A percentile compares a stretch with the other conserved stretches of the same genome.
These are phyloP conservation scores for Phytophthora tubulina DNA, from an alignment of 352 stramenopile genomes.

Conservation along the genomic window DNA sequence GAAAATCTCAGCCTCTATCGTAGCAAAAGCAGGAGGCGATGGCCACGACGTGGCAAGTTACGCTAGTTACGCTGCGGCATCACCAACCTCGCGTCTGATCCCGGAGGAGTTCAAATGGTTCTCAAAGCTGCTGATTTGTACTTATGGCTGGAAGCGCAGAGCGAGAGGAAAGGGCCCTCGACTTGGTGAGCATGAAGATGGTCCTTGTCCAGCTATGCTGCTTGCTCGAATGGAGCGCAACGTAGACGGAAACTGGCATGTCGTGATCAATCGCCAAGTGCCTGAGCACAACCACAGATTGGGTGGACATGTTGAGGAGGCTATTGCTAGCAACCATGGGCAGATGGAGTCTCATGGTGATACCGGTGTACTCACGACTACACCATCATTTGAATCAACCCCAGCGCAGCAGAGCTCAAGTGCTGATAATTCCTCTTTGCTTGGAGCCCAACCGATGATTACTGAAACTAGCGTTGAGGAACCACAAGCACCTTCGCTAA, in stretches of 20 bases:
- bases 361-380: constrained; percentile 1
- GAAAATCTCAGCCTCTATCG: constrained; percentile 44
- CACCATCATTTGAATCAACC: constrained; percentile 12
- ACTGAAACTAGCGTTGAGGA: constrained; percentile 17
- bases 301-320: constrained; percentile 35
- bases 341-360: constrained; percentile 10
- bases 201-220: constrained; percentile 74
- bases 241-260: constrained; percentile 65
- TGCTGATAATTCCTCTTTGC: constrained; percentile 14
- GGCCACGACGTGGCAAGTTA: constrained; percentile 48
- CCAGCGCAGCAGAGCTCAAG: constrained; percentile 2
- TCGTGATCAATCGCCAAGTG: constrained; percentile 78
- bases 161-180: constrained; percentile 50
- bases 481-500: background rate
- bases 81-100: constrained; percentile 49
- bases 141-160: constrained; percentile 79
- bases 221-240: constrained; percentile 75
- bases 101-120: constrained; percentile 74
- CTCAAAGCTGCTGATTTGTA: constrained; percentile 83
- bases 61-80: constrained; percentile 38
- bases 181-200: constrained; percentile 16
- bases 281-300: constrained; percentile 69
- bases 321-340: constrained; percentile 7
- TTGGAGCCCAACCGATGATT: constrained; percentile 19
- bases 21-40: constrained; percentile 32